Percentiles rank a stretch among this genome's conserved stretches.
These are phyloP conservation scores for Taxillus chinensis DNA, from an alignment of 164 flowering plant genomes.

Conservation along the genomic window DNA sequence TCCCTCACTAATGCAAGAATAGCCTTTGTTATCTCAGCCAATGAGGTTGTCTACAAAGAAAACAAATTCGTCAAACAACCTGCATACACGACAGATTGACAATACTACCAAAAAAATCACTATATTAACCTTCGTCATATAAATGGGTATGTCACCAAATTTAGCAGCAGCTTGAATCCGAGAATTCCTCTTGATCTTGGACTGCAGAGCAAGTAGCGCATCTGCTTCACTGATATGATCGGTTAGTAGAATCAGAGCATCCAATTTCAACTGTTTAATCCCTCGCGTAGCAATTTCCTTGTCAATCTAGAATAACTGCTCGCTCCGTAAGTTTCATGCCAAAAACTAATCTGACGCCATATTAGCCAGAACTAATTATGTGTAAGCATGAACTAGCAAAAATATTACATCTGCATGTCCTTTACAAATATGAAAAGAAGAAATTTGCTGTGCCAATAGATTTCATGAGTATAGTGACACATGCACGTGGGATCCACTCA, in stretches of 20 bases:
- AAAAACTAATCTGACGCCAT: too few species aligned
- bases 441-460: too few species aligned
- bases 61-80: not conserved
- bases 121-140: constrained; percentile 60
- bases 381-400: too few species aligned
- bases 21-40: constrained; percentile 60
- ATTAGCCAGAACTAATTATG: too few species aligned
- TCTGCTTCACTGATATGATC: constrained; percentile 86
- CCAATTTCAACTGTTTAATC: constrained; percentile 50
- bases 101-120: not conserved
- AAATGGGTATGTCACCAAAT: constrained; percentile 59
- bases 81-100: too few species aligned
- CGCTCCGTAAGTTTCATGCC: constrained; percentile 27
- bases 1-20: constrained; percentile 42
- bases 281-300: constrained; percentile 69
- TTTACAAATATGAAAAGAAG: too few species aligned
- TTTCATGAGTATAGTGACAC: too few species aligned
- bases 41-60: constrained; percentile 56
- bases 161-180: constrained; percentile 74
- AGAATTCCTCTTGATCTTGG: constrained; percentile 79
- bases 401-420: too few species aligned
- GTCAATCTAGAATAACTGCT: constrained; percentile 57
- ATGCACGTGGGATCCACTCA: too few species aligned
- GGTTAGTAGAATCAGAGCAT: constrained; percentile 45
- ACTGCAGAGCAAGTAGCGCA: constrained; percentile 71